phyloP scores from a whole-genome alignment of 2,329 filamentous ascomycete species.

The Clarireedia hainanense region DNA sequence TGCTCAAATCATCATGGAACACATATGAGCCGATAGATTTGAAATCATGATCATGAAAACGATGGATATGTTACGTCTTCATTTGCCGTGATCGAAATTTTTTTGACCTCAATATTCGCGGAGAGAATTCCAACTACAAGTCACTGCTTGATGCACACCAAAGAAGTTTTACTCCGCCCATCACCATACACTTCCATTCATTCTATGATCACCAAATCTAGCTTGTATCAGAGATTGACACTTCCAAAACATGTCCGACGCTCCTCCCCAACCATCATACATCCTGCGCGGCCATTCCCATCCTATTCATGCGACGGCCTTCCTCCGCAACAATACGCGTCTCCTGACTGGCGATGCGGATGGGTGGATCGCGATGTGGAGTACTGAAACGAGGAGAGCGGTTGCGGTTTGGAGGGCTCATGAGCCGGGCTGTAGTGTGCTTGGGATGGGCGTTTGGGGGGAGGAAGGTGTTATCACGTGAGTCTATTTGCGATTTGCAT shows the following conservation, averaged over 20 bases:
- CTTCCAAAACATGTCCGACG: conserved; percentile 18
- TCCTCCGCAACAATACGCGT: conserved; percentile 65
- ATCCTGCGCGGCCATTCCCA: conserved; percentile 80
- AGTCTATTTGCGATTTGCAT: conserved; percentile 30
- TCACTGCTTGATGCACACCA: too few relatives aligned
- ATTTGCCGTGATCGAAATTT: too few relatives aligned
- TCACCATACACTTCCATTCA: too few relatives aligned
- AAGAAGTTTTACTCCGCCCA: too few relatives aligned
- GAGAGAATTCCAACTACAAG: too few relatives aligned
- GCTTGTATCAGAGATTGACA: too few relatives aligned
- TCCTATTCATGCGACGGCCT: conserved; percentile 69
- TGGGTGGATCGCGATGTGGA: conserved; percentile 83
- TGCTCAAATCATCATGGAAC: too few relatives aligned
- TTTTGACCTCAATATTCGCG: too few relatives aligned
- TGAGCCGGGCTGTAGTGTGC: conserved; percentile 52
- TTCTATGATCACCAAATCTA: too few relatives aligned
- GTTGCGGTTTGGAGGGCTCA: conserved; percentile 84
- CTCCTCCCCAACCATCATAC: conserved; percentile 32
- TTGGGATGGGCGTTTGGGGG: conserved; percentile 67
- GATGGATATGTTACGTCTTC: too few relatives aligned
- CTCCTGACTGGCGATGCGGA: conserved; percentile 84
- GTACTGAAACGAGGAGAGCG: conserved; percentile 71
- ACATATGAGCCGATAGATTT: too few relatives aligned
- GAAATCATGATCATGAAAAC: too few relatives aligned
- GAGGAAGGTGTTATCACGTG: conserved; percentile 75